Base-by-base conservation (phyloP, 257 asterid species). In the Plectranthus barbatus region DNA sequence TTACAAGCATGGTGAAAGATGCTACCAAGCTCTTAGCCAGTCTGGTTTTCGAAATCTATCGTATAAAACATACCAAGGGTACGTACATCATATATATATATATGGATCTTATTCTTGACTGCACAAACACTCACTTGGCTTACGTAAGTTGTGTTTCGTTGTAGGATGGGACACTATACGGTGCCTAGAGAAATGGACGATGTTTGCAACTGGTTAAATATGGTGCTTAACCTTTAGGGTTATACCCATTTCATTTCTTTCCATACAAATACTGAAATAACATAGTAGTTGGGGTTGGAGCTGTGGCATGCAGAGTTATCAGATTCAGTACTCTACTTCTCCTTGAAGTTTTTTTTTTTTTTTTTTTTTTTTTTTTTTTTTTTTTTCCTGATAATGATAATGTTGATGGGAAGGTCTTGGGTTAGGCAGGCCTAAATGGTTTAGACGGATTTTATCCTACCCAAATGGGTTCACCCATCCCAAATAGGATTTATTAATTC, bases 121-220 rank as follows among this genome's bases (percentile, higher is more conserved):
- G n/a, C n/a, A n/a, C n/a, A n/a, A n/a, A n/a, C n/a, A n/a, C n/a
- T n/a, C n/a, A n/a, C n/a, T n/a, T n/a, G n/a, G n/a, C n/a, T n/a
- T n/a, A n/a, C n/a, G n/a, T n/a, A n/a, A n/a, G n/a, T n/a, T n/a
- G n/a, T n/a, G n/a, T 62, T 0, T 36, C 0, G 48, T 44, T 71
- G 72, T 72, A 90, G 96, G 87, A 83, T 87, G 62, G 97, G 97
- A 40, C 97, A 87, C 74, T 87, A 85, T 62, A 90, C 93, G 0
- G 87, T 85, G 83, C 96, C 97, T 23, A 77, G 72, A 50, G 97
- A 85, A 83, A 87, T 90, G 97, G 86, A 90, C 3, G 97, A 90
- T 42, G 90, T 90, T 9, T 82, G 97, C 81, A 65, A 68, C 56
- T 90, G 97, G 97, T 67, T 90, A 44, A 80, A 69, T 33, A 62